A percentile compares a stretch with the other conserved stretches of the same genome.
Conservation (phyloP, 1,284 basidiomycete species). For the Termitomyces sp. region DNA sequence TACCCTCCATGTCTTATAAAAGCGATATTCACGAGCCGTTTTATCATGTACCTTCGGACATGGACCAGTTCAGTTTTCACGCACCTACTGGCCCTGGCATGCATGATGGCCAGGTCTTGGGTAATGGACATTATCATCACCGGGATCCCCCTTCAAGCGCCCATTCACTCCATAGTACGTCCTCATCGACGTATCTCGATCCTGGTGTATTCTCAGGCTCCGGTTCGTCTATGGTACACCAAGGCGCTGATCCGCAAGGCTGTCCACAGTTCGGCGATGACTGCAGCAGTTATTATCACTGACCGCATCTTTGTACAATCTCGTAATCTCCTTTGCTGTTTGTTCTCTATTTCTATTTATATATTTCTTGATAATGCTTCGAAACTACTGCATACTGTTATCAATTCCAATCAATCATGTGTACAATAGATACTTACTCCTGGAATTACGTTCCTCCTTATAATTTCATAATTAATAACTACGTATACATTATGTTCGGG, state of each 20-base stretch:
- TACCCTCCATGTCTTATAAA: constrained; percentile 26
- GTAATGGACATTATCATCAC: constrained; percentile 14
- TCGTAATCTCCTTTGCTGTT: not conserved
- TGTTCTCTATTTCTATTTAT: not conserved
- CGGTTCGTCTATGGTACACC: constrained; percentile 18
- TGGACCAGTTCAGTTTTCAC: constrained; percentile 40
- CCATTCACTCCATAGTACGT: constrained; percentile 16
- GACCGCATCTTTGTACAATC: constrained; percentile 7
- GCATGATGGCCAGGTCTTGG: constrained; percentile 20
- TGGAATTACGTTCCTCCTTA: constrained; percentile 4
- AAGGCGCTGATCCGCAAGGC: constrained; percentile 21
- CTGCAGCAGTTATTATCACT: constrained; percentile 31
- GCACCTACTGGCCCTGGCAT: constrained; percentile 26
- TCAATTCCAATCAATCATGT: constrained; percentile 12
- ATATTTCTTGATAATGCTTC: not conserved
- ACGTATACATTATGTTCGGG: not conserved
- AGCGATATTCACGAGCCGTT: constrained; percentile 31
- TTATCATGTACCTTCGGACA: constrained; percentile 33
- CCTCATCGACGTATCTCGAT: constrained; percentile 23
- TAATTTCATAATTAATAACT: not conserved
- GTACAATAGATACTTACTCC: constrained; percentile 6
- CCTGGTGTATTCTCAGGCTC: constrained; percentile 22
- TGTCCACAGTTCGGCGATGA: constrained; percentile 33
- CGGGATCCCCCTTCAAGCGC: constrained; percentile 18
- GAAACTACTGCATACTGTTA: constrained; percentile 2